Base-by-base conservation (phyloP, 108 stramenopile species). In the Fragilaria crotonensis region DNA sequence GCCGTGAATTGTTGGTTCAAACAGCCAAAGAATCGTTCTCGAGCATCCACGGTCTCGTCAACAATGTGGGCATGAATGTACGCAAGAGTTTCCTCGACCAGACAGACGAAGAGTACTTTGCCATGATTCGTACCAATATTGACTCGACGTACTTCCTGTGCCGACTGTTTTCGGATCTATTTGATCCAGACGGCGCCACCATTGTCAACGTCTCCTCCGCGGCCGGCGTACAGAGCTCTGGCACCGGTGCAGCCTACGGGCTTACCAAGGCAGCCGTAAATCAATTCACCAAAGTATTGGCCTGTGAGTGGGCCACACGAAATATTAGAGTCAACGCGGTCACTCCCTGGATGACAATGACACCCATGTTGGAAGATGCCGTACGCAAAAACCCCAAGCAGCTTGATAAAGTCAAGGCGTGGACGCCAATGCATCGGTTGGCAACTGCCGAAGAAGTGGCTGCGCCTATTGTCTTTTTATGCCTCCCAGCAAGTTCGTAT, bases 41-140 rank as follows among this genome's bases (percentile, higher is more conserved):
- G 3, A 31, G 30, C 25, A 52, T 96, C 5, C 77, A 93, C 63
- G 84, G 88, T 41, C 73, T 96, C n/a, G 83, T 96, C 44, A 94
- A 93, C 75, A 96, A 96, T 62, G 92, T 96, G 2, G 95, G 95
- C 20, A 71, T 79, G n/a, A 94, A 86, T 57, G 64, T 89, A 32
- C 79, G 92, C 18, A 89, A 88, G 60, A 23, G 60, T 4, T 63
- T 91, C 19, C 36, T 72, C 28, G 90, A 94, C 23, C 87, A 90
- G 63, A 81, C 87, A 11, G 60, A 63, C 3, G 90, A 93, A 17
- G 89, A 96, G 63, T 88, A 80, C 53, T 46, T 77, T 25, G 33
- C 36, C 4, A 76, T 96, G 55, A 72, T 94, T 73, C 54, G 66
- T 25, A 85, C 83, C 30, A 96, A 96, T 56, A 61, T 94, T 23